A percentile compares a stretch with the other conserved stretches of the same genome.
Conservation (phyloP, 1,284 basidiomycete genomes). For the Phaffia rhodozyma region DNA sequence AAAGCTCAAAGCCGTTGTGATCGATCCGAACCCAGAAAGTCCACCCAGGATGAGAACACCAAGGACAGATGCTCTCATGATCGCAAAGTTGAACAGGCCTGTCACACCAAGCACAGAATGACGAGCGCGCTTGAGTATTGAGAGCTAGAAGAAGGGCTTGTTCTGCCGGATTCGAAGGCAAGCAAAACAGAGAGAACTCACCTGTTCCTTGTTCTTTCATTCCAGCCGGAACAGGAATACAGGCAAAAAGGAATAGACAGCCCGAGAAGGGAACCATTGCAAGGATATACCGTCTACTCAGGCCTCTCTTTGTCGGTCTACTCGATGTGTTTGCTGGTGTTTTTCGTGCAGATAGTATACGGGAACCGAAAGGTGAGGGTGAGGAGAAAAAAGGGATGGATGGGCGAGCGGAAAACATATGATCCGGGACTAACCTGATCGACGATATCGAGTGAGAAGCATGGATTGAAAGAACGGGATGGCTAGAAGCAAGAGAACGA, state of each 20-base stretch:
- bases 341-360: neutral
- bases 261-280: constrained; percentile 1
- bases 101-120: neutral
- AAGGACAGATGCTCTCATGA: constrained; percentile 24
- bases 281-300: neutral
- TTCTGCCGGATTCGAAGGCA: constrained; percentile 25
- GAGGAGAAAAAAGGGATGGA: neutral
- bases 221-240: neutral
- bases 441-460: constrained; percentile 31
- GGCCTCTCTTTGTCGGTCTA: neutral
- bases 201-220: neutral
- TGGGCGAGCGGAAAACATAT: neutral
- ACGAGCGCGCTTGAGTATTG: neutral
- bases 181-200: constrained; percentile 25
- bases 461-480: constrained; percentile 34
- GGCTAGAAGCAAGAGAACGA: constrained; percentile 31
- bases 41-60: constrained; percentile 33
- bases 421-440: constrained; percentile 25
- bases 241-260: neutral
- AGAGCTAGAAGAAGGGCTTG: neutral
- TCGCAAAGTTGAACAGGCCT: neutral
- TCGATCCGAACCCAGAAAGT: constrained; percentile 28
- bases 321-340: neutral
- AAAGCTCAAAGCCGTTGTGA: constrained; percentile 10
- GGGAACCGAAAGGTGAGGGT: neutral